Base-by-base conservation (phyloP, 73 alveolate genomes). In the Paramecium tetraurelia region DNA sequence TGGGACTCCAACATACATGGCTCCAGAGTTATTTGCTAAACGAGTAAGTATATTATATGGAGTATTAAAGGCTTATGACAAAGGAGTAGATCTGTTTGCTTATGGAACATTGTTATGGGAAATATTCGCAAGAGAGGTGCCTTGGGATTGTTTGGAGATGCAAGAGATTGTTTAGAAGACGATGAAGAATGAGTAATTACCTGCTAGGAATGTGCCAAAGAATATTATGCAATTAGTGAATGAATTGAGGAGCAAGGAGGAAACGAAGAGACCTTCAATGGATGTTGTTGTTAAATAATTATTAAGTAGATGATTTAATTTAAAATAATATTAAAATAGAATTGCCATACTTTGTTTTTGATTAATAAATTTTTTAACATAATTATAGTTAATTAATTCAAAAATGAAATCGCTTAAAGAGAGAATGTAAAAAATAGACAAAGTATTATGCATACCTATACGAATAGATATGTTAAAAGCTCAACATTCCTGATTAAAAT, bases 1-100 rank as follows among this genome's bases (percentile, higher is more conserved):
- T 29, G 99, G 99, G 16, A 98, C 99, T 7, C 99, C 99, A 18
- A 93, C 99, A 40, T 98, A 98, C 94, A 98, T 98, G 99, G 99
- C 99, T 4, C 99, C 99, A 9, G 99, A 98, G 92, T 95, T 97
- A 43, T 98, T 96, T 93, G 95, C 95, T 90, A 98, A 98, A 92
- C 69, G 90, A 80, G 90, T 80, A 44, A 22, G 40, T 33, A 12
- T 80, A 31, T 41, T 31, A 80, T 8, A 10, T 16, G 21, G 35
- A 53, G 16, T 41, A 12, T 44, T 44, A 21, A 93, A 97, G 92
- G 92, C 95, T 69, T 98, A 98, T 92, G 98, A 96, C 85, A 98
- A 97, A 59, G 97, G 96, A 70, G 99, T 98, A 27, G 99, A 98
- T 93, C 98, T 98, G 9, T 98, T 98, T 89, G 99, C 99, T 12